A percentile compares a stretch with the other conserved stretches of the same genome.
phyloP scores from a whole-genome alignment of 2,329 filamentous ascomycete species.

The Nigrospora osmanthi region DNA sequence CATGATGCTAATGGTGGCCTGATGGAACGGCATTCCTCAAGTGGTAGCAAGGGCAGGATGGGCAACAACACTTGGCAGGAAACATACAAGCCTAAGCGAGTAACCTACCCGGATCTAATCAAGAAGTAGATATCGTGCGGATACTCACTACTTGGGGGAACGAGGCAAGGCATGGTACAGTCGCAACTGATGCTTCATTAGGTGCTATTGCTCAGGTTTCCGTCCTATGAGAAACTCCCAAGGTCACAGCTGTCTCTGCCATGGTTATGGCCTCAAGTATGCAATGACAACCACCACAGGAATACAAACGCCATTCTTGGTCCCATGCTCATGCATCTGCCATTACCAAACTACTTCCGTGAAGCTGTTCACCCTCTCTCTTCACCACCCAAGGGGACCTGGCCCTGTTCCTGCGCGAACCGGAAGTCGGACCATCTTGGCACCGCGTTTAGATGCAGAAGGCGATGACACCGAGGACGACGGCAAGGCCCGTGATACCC shows the following conservation, averaged over 20 bases:
- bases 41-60: too few species aligned
- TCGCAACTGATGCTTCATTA: conserved; percentile 8
- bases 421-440: too few species aligned
- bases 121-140: background rate
- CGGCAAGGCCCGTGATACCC: background rate
- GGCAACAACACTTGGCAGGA: too few species aligned
- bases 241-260: conserved; percentile 6
- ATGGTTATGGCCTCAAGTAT: background rate
- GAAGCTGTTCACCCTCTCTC: too few species aligned
- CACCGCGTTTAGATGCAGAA: background rate
- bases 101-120: too few species aligned
- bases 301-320: background rate
- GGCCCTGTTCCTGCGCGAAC: too few species aligned
- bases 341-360: too few species aligned
- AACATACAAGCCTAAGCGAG: too few species aligned
- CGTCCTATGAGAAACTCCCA: conserved; percentile 13
- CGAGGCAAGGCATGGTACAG: background rate
- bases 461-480: background rate
- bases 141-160: background rate
- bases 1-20: too few species aligned
- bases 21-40: too few species aligned
- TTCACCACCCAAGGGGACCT: too few species aligned
- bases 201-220: conserved; percentile 11
- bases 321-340: too few species aligned
- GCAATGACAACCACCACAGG: background rate